Base-by-base conservation (phyloP, 2,329 filamentous ascomycete genomes). In the Pestalotiopsis sp. region DNA sequence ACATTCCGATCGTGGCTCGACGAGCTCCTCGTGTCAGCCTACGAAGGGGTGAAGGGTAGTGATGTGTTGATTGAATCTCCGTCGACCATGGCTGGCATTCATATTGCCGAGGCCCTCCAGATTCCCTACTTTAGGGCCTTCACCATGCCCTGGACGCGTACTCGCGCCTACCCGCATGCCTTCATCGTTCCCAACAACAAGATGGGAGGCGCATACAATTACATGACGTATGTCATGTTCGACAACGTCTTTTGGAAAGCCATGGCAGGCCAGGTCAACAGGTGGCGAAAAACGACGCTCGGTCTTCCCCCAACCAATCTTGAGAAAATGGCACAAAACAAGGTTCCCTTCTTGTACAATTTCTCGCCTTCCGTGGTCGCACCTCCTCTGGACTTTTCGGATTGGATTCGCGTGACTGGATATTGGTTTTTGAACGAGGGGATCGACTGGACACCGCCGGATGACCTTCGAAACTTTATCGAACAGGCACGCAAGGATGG, bases 101-200 rank as follows among this genome's bases (percentile, higher is more conserved):
- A 99, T 79, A 97, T 99, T 73, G 96, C 96, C 1, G 96, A 99
- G 81, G 94, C 94, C 27, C 86, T 99, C 2, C 87, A 89, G 14
- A 97, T 99, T 59, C 96, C 96, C 0, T 99, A 99, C 80, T 98
- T 98, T 83, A 90, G 96, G 68, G 95, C 95, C 0, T 99, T 99
- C 78, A 97, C 94, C 20, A 99, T 99, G 96, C 96, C 96, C 0
- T 99, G 96, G 96, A 97, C 96, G 0, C 90, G 95, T 63, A 99
- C 96, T 17, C 88, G 96, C 66, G 94, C 95, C 0, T 99, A 99
- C 75, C 96, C 96, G 2, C 96, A 99, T 80, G 96, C 96, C 0
- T 99, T 99, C 80, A 92, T 95, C 31, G 95, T 97, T 70, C 93
- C 94, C 1, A 93, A 97, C 71, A 91, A 93, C 80, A 98, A 97